These are phyloP conservation scores for Syzygium syzygioides DNA, from an alignment of 441 rosid genomes.

Conservation along the genomic window DNA sequence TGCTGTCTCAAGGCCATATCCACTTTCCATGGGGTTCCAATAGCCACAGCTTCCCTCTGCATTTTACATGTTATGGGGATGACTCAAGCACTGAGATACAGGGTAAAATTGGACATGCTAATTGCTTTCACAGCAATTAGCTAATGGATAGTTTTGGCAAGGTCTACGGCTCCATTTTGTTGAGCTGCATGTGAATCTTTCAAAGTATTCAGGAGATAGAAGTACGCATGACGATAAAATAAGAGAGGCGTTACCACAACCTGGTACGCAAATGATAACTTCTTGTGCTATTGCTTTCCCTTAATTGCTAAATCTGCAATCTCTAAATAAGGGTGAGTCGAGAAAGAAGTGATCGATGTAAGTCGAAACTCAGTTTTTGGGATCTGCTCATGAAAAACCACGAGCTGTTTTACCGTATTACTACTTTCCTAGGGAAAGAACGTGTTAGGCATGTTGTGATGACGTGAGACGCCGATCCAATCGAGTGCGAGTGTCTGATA, in stretches of 20 bases:
- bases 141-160: neutral
- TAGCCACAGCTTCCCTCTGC: neutral
- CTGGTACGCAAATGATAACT: neutral
- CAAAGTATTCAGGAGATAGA: accelerated
- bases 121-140: neutral
- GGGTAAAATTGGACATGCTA: neutral
- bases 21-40: neutral
- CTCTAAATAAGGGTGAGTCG: no score
- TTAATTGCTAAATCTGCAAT: no score
- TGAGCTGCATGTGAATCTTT: neutral
- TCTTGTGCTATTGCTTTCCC: neutral
- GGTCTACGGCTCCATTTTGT: neutral
- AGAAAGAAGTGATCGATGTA: no score
- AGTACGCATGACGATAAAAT: neutral
- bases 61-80: neutral
- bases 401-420: neutral
- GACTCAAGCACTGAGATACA: neutral
- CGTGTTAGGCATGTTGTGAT: neutral
- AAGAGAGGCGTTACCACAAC: neutral
- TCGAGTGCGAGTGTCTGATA: neutral
- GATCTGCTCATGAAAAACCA: neutral
- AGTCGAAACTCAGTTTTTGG: neutral
- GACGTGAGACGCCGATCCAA: neutral
- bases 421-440: neutral
- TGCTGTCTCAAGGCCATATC: constrained; percentile 6